Conservation (phyloP, 139 green algal species). For the Auxenochlorella pyrenoidosa region DNA sequence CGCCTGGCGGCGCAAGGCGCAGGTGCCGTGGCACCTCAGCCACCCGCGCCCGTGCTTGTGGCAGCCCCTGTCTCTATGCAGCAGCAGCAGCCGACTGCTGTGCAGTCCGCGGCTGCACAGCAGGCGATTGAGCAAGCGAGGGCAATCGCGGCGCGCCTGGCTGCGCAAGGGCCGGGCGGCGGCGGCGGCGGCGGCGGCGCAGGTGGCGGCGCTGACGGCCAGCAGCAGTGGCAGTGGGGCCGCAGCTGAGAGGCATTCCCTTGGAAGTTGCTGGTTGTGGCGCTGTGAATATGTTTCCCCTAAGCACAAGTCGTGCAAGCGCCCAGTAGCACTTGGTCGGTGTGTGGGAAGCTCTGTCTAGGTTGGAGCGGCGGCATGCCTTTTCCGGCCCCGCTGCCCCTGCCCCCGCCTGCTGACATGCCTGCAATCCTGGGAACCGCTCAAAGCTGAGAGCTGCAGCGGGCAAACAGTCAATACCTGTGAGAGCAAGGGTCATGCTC, state of each 20-base stretch:
- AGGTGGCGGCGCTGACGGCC: too few relatives aligned
- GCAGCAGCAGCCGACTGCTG: not conserved
- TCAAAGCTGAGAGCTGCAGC: not conserved
- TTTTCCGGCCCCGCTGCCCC: too few relatives aligned
- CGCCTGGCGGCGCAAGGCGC: conserved; percentile 33
- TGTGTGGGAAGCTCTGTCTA: too few relatives aligned
- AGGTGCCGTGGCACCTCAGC: not conserved
- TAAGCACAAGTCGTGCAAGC: too few relatives aligned
- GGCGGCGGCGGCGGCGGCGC: too few relatives aligned
- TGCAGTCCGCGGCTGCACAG: conserved; percentile 14
- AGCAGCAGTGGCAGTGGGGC: conserved; percentile 27
- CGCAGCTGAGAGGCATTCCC: not conserved
- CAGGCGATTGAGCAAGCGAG: conserved; percentile 33
- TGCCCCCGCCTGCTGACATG: too few relatives aligned
- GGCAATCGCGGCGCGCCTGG: conserved; percentile 41
- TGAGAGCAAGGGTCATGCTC: not conserved
- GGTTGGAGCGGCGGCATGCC: too few relatives aligned
- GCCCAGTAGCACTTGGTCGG: too few relatives aligned
- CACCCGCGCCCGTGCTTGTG: not conserved
- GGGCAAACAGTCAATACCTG: too few relatives aligned
- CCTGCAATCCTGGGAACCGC: not conserved
- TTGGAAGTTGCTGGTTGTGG: too few relatives aligned
- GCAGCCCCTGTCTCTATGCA: not conserved
- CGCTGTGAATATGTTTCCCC: too few relatives aligned
- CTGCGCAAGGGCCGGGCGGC: conserved; percentile 15